These are phyloP conservation scores for Fraxinus dipetala DNA, from an alignment of 305 asterid genomes.

Conservation along the genomic window DNA sequence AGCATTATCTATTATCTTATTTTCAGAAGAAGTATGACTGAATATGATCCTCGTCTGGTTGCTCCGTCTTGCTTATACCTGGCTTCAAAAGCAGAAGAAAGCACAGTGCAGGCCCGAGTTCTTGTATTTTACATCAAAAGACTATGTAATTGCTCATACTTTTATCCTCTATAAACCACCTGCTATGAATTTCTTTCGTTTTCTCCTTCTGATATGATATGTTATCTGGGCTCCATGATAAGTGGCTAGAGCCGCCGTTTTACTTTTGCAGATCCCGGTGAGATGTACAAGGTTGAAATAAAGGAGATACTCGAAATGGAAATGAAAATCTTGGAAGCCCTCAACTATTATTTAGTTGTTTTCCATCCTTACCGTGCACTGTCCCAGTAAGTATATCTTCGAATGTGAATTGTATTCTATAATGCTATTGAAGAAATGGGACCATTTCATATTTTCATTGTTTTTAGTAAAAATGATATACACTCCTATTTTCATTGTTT, in stretches of 20 bases:
- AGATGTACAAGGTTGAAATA: constrained; percentile 71
- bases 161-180: background rate
- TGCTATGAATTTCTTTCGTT: background rate
- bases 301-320: constrained; percentile 97
- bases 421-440: background rate
- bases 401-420: background rate
- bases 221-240: constrained; percentile 16
- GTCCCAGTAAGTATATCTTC: constrained; percentile 58
- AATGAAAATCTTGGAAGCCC: constrained; percentile 94
- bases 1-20: constrained; percentile 7
- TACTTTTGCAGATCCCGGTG: constrained; percentile 64
- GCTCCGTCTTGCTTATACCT: constrained; percentile 91
- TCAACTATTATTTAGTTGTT: constrained; percentile 79
- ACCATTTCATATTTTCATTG: background rate
- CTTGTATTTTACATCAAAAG: constrained; percentile 80
- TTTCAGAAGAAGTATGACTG: constrained; percentile 79
- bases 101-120: constrained; percentile 85
- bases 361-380: constrained; percentile 87
- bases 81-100: constrained; percentile 98
- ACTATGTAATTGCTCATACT: constrained; percentile 43
- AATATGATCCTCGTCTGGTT: constrained; percentile 88
- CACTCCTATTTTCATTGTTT: background rate
- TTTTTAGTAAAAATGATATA: background rate
- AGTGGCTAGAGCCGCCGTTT: constrained; percentile 14
- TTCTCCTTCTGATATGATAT: background rate